A percentile compares a stretch with the other conserved stretches of the same genome.
Evolutionary conservation across 2,329 filamentous ascomycete genomes (phyloP).

Genomic region (Diaporthe citrichinensis): DNA sequence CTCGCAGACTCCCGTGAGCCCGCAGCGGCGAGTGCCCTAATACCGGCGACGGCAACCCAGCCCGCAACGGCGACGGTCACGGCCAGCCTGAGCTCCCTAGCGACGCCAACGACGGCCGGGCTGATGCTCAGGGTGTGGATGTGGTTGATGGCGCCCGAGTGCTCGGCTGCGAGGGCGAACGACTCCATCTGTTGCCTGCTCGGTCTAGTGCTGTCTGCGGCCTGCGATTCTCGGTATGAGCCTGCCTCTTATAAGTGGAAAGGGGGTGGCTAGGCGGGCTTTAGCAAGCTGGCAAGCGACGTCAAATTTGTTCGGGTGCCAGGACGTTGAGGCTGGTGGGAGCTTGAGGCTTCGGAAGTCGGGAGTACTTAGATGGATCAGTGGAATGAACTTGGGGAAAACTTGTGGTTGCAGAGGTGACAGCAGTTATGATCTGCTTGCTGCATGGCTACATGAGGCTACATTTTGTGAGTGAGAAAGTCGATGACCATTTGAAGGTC

Average conservation of each 20-base stretch:
- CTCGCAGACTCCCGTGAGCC: not conserved
- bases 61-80: conserved; percentile 35
- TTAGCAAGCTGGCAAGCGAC: not conserved
- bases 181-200: conserved; percentile 49
- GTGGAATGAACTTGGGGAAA: not conserved
- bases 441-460: not conserved
- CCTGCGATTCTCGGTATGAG: not conserved
- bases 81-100: conserved; percentile 46
- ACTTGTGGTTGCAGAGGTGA: too few relatives aligned
- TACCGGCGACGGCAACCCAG: conserved; percentile 52
- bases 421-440: not conserved
- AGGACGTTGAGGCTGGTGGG: not conserved
- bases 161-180: conserved; percentile 52
- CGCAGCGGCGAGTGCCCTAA: conserved; percentile 44
- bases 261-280: too few relatives aligned
- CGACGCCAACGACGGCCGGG: conserved; percentile 45
- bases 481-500: not conserved
- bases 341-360: not conserved
- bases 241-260: not conserved
- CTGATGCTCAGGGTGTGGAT: conserved; percentile 50
- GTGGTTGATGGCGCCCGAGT: conserved; percentile 53
- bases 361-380: not conserved
- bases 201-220: not conserved
- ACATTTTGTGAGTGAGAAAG: not conserved
- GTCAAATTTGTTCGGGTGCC: too few relatives aligned